Base-by-base conservation (phyloP, 2,329 filamentous ascomycete species). In the Dactylellina drechsleri region DNA sequence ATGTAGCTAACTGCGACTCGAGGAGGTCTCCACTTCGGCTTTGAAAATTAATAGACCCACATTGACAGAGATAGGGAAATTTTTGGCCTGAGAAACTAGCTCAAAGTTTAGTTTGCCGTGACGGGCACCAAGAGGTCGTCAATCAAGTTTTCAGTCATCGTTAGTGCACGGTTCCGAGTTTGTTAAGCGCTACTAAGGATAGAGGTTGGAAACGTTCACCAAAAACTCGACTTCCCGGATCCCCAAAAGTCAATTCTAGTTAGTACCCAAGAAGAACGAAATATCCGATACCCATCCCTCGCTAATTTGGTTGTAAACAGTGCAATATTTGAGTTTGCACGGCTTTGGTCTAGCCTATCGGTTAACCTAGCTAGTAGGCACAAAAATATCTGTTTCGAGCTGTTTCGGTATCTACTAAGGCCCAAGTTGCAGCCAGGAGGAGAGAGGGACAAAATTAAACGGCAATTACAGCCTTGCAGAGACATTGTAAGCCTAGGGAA, bases 371-470 rank as follows among this genome's bases (percentile, higher is more conserved):
- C 53, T n/a, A 23, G 54, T 23, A 36, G 18, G 18, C 16, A 60
- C 16, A 59, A 41, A 36, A 23, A 45, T 43, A 26, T 28, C 52
- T 20, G 28, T 61, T 40, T 64, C n/a, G 7, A 57, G 47, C 26
- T 40, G 26, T 26, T 50, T 60, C 16, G 15, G 47, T 7, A 18
- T 50, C 43, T 15, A 7, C 31, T 31, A 31, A 52, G 59, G 52
- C 31, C 56, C 41, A 58, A 64, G 54, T 40, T 23, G 52, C 57
- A 66, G 47, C 59, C 59, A 72, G 67, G 57, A 66, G 50, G 40
- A 57, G 41, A 16, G 50, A 74, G 70, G 62, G 57, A 67, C 68
- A 57, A 36, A 56, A 66, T 74, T 70, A 70, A 62, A 62, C 50
- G 57, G 31, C 47, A 57, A 54, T 66, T 62, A 66, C 41, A 62